A percentile compares a stretch with the other conserved stretches of the same genome.
Conservation (phyloP, 768 basidiomycete species). For the Naganishia randhawae region DNA sequence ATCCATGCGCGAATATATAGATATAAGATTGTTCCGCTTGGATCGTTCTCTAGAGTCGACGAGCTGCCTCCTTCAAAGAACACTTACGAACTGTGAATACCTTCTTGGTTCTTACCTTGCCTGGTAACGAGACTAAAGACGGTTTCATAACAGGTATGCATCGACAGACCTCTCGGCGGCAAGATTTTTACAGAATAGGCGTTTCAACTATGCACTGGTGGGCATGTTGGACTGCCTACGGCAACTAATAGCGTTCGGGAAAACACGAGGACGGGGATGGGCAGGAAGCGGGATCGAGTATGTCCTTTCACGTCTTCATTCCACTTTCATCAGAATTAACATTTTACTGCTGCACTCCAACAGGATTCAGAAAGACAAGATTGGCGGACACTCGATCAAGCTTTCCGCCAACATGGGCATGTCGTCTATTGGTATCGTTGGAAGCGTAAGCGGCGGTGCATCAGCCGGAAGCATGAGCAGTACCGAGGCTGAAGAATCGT, state of each 20-base stretch:
- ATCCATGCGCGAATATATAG: constrained; percentile 52
- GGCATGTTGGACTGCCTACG: constrained; percentile 91
- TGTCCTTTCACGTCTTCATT: constrained; percentile 48
- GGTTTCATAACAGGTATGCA: constrained; percentile 59
- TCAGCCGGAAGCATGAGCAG: constrained; percentile 22
- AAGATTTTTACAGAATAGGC: constrained; percentile 83
- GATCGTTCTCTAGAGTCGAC: constrained; percentile 89
- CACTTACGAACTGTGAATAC: constrained; percentile 66
- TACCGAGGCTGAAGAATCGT: constrained; percentile 73
- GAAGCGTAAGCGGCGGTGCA: constrained; percentile 15
- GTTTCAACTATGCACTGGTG: constrained; percentile 95
- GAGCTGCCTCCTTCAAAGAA: constrained; percentile 54
- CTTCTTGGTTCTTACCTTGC: neutral
- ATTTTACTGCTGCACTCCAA: neutral
- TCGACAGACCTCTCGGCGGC: constrained; percentile 88
- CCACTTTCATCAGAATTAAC: constrained; percentile 13
- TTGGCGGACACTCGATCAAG: constrained; percentile 90
- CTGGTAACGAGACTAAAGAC: neutral
- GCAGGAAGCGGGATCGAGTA: constrained; percentile 75
- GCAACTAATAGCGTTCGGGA: constrained; percentile 82
- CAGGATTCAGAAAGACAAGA: constrained; percentile 89
- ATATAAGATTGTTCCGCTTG: constrained; percentile 87
- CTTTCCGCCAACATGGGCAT: constrained; percentile 68
- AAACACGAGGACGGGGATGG: constrained; percentile 67
- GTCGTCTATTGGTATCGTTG: constrained; percentile 29